Conservation (phyloP, 352 stramenopile species). For the Thraustochytrium aureum region DNA sequence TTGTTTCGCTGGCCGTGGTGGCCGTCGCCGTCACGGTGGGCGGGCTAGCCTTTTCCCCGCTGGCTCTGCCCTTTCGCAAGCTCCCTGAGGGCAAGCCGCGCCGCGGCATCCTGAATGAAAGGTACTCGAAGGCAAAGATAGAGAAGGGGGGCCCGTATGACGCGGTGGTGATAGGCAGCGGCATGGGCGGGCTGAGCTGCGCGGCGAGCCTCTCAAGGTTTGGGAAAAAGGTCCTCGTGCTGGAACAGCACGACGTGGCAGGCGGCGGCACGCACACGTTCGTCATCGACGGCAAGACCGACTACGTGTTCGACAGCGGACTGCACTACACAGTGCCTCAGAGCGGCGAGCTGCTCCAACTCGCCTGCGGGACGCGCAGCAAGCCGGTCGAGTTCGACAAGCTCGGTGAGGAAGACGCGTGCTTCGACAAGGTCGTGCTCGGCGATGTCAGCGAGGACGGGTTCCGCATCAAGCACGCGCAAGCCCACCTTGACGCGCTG, state of each 20-base stretch:
- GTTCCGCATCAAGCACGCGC: slow-evolving; percentile 48
- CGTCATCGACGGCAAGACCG: slow-evolving; percentile 56
- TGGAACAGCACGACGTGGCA: slow-evolving; percentile 59
- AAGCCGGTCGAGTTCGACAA: slow-evolving; percentile 57
- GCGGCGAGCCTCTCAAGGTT: slow-evolving; percentile 56
- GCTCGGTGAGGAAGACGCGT: slow-evolving; percentile 56
- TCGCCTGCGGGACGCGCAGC: slow-evolving; percentile 55
- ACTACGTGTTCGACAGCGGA: slow-evolving; percentile 65
- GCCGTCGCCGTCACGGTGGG: not conserved
- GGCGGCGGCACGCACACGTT: slow-evolving; percentile 60
- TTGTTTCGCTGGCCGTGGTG: not conserved
- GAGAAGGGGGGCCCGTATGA: slow-evolving; percentile 37
- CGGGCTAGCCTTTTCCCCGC: slow-evolving; percentile 16
- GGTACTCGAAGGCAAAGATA: slow-evolving; percentile 52
- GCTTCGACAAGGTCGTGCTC: slow-evolving; percentile 58
- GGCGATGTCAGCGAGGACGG: slow-evolving; percentile 51
- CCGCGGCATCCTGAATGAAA: slow-evolving; percentile 48
- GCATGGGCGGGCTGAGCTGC: slow-evolving; percentile 58
- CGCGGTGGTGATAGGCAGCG: slow-evolving; percentile 59
- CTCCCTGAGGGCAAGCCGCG: slow-evolving; percentile 27
- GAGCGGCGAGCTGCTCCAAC: slow-evolving; percentile 53
- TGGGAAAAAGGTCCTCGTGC: slow-evolving; percentile 58
- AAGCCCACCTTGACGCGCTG: slow-evolving; percentile 56
- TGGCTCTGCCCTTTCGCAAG: slow-evolving; percentile 38
- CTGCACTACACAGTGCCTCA: slow-evolving; percentile 64